These are phyloP conservation scores for Microdochium bolleyi DNA, from an alignment of 2,329 filamentous ascomycete species.

Conservation along the genomic window DNA sequence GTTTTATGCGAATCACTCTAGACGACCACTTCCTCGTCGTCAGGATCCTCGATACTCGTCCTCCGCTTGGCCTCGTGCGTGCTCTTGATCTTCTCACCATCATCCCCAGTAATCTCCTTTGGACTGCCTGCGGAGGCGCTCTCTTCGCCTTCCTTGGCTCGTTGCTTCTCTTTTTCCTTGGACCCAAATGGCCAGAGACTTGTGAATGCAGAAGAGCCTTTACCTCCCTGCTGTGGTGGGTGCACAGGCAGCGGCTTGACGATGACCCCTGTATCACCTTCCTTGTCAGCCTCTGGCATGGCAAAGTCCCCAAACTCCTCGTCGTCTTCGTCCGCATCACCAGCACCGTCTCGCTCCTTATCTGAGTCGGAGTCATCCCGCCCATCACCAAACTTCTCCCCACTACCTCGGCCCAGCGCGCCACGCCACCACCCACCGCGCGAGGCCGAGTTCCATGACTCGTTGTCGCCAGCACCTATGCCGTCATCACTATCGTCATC, in stretches of 20 bases:
- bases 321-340: constrained; percentile 27
- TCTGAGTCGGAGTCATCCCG: constrained; percentile 36
- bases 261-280: constrained; percentile 26
- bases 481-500: constrained; percentile 35
- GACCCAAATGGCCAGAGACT: constrained; percentile 49
- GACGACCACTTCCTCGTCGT: constrained; percentile 32
- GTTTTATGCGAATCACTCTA: constrained; percentile 2
- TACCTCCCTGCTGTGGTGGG: constrained; percentile 29
- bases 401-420: constrained; percentile 21
- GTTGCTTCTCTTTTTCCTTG: constrained; percentile 22
- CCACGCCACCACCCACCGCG: constrained; percentile 43
- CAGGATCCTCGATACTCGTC: constrained; percentile 52
- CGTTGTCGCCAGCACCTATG: constrained; percentile 25
- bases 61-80: constrained; percentile 44
- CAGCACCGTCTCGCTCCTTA: constrained; percentile 14
- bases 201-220: constrained; percentile 29
- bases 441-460: constrained; percentile 21
- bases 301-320: constrained; percentile 63
- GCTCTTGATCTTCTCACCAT: constrained; percentile 32
- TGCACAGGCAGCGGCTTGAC: constrained; percentile 48
- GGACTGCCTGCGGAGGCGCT: constrained; percentile 16
- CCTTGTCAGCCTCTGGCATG: constrained; percentile 46
- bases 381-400: constrained; percentile 29
- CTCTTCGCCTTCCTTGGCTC: constrained; percentile 25
- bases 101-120: constrained; percentile 26